Base-by-base conservation (phyloP, 75 land plant species). In the Cryptomeria japonica region DNA sequence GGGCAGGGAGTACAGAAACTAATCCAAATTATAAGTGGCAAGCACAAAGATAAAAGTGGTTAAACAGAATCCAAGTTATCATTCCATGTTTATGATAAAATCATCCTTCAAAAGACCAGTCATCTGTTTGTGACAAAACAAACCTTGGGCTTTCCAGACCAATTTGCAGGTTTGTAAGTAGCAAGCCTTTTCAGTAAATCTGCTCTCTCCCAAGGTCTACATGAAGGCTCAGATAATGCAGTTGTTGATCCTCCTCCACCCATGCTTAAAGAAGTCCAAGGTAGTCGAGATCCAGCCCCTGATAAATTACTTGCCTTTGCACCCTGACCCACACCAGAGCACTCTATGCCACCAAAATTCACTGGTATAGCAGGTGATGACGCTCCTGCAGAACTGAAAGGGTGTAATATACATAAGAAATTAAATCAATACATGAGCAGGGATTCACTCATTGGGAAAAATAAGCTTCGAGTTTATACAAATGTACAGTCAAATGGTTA, bases 121-220 rank as follows among this genome's bases (percentile, higher is more conserved):
- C n/a, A 83, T 16, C 18, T 5, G 22, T 61, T 36, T 51, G 31
- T 51, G 31, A 85, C 37, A 19, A 44, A 19, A 31, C 86, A 85
- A 86, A 97, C 99, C 95, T 95, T 94, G 25, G 97, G 99, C 86
- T 95, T 96, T 16, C 94, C 94, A 87, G 90, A 92, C 99, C 99
- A 98, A 86, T 87, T 94, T 41, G 93, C 88, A 70, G 97, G 98
- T 86, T 94, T 95, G 86, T 93, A 98, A 6, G 99, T 95, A 44
- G 96, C 94, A 36, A 98, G 92, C n/a, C 99, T 95, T 68, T 94
- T 93, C 34, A 98, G 88, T 39, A 98, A 83, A 88, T 98, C 99
- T 22, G 95, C 96, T 80, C 99, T 91, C 70, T 98, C 99, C 99
- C 99, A 98, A 70, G 99, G 99, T 70, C 99, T 91, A 86, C 99